Evolutionary conservation across 202 grass and related monocot genomes (phyloP), one percentile per base, ranked within the genome.

Genomic region (Eragrostis tef): DNA sequence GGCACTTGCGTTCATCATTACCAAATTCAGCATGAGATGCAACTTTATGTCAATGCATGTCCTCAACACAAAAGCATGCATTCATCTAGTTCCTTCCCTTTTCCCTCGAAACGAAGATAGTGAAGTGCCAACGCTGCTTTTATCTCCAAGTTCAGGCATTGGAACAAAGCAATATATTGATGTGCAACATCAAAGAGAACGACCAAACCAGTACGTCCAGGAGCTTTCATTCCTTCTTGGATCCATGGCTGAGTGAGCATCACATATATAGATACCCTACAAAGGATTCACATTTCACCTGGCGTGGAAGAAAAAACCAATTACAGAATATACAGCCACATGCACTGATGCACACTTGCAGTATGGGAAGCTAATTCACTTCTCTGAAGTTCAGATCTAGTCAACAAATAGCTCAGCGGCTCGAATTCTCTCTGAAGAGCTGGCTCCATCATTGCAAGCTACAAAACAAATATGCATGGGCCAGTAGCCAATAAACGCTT

Each of bases 311-410:
- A 63, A 14, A 5, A 39, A 39, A 2, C 34, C 6, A 31, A 24
- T 1, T 43, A 19, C 62, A 45, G 24, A 47, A 51, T 27, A 44
- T 27, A 52, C 63, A 78, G 4, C 49, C 52, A 36, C 58, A 79
- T 77, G 73, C n/a, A n/a, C n/a, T n/a, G n/a, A 29, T 53, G 77
- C 2, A 39, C 52, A 86, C 73, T 31, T 52, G 70, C 61, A 26
- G 62, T 16, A 79, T 75, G 84, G 79, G 79, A 83, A 79, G 62
- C 53, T n/a, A n/a, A n/a, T 83, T 83, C 84, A 79, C 74, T 29
- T 83, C 44, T 49, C 75, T 70, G 43, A 63, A 79, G 73, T 83
- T 78, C 24, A 86, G 79, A 83, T 86, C 52, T 89, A 43, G 67
- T 89, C 83, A 79, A 65, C 76, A 86, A 43, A 67, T 71, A 65